Evolutionary conservation across 2,329 filamentous ascomycete genomes (phyloP), one percentile per base, ranked within the genome.

Genomic region (Alternaria sp.): DNA sequence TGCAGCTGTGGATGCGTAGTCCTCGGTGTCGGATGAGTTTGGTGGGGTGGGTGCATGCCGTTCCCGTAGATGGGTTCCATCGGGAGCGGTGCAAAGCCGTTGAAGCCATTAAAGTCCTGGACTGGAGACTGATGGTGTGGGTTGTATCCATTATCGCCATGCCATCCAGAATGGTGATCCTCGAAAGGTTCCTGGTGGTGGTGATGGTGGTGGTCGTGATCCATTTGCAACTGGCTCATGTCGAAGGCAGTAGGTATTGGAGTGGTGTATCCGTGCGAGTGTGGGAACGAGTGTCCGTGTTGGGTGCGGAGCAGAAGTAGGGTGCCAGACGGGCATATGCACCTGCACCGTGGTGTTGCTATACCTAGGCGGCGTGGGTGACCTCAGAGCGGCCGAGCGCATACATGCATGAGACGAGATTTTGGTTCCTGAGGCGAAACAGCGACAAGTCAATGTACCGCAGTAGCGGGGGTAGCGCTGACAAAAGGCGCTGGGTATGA

Each of bases 221-320:
- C 79, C 78, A 81, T 81, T 64, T 78, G 77, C 70, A 81, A 72
- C 67, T 79, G 78, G 73, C 77, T 81, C 78, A 81, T 81, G 71
- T 71, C 72, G 69, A 60, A 62, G 63, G 64, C 47, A 55, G 66
- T 58, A 64, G 60, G 51, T 61, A 30, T 64, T 56, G 61, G 66
- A 58, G 64, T 57, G 30, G 45, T 67, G 69, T 63, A 68, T 69
- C 66, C 57, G 71, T 71, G 72, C 71, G 68, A 67, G 68, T 56
- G 64, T 66, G 65, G 67, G 67, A 73, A 71, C 65, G 60, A 60
- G 54, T 58, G 70, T 75, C 66, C 68, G 73, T 71, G 65, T 75
- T 69, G 74, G 70, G 70, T 14, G 46, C 54, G 50, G 54, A 50
- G 63, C 68, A 70, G 66, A 63, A 70, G 64, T 60, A 69, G 70